phyloP scores from a whole-genome alignment of 345 rosid genomes.

The Jatropha curcas region DNA sequence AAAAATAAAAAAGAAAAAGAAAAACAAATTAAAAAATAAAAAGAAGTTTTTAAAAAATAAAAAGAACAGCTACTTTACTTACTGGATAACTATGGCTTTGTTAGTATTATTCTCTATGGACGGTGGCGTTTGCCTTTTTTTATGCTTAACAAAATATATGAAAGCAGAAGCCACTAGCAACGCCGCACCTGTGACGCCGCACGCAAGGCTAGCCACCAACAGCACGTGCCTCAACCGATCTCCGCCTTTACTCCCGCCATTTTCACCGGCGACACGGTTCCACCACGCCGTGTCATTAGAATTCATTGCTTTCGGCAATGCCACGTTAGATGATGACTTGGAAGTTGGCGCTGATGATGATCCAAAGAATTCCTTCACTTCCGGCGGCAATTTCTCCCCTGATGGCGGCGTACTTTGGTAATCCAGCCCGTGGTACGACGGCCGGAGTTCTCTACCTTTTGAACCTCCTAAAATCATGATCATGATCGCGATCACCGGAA shows the following conservation, averaged over 20 bases:
- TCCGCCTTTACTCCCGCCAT: conserved; percentile 7
- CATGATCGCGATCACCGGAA: conserved; percentile 7
- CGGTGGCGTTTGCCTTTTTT: conserved; percentile 12
- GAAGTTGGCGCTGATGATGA: conserved; percentile 19
- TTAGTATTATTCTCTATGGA: neutral
- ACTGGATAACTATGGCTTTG: neutral
- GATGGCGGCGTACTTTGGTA: conserved; percentile 45
- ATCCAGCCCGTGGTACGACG: conserved; percentile 68
- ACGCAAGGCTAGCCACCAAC: conserved; percentile 57
- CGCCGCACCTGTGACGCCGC: conserved; percentile 59
- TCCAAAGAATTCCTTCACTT: conserved; percentile 58
- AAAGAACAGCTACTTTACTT: neutral
- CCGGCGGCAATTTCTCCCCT: conserved; percentile 29
- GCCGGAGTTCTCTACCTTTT: conserved; percentile 54
- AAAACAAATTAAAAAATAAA: neutral
- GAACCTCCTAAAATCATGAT: conserved; percentile 22
- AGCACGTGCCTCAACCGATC: conserved; percentile 61
- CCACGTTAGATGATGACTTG: conserved; percentile 18
- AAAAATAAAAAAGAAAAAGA: neutral
- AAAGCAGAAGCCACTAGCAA: conserved; percentile 51
- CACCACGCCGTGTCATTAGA: conserved; percentile 45
- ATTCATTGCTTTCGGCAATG: conserved; percentile 49
- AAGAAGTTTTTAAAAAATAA: neutral
- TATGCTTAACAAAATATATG: conserved; percentile 38
- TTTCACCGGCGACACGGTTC: conserved; percentile 16